These are phyloP conservation scores for Crithidia thermophila DNA, from an alignment of 208 protist genomes.

Conservation along the genomic window DNA sequence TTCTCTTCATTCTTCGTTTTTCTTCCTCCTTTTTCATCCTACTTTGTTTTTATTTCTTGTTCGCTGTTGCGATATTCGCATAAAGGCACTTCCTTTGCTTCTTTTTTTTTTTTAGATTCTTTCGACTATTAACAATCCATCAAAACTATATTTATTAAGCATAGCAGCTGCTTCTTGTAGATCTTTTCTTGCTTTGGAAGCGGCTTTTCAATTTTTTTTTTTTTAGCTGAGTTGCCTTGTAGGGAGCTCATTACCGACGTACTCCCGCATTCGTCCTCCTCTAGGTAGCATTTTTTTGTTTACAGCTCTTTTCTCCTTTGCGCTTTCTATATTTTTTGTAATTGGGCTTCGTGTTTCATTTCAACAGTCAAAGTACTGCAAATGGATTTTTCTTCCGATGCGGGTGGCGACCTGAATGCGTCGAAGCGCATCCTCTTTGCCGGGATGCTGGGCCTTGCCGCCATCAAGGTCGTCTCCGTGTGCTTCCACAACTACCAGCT, in stretches of 20 bases:
- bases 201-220: too few species aligned
- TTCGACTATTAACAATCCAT: too few species aligned
- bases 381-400: slow-evolving; percentile 11
- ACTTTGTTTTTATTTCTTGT: background rate
- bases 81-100: too few species aligned
- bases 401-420: background rate
- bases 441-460: slow-evolving; percentile 8
- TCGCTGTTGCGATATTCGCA: too few species aligned
- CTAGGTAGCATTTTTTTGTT: background rate
- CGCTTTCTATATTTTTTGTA: too few species aligned
- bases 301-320: background rate
- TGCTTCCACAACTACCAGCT: slow-evolving; percentile 26
- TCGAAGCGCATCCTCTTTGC: slow-evolving; percentile 10
- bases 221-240: too few species aligned
- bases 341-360: background rate
- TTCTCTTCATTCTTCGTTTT: background rate
- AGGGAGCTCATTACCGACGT: too few species aligned
- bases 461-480: slow-evolving; percentile 13
- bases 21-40: background rate
- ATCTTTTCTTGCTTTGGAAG: too few species aligned
- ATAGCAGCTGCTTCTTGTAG: too few species aligned
- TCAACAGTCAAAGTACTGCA: background rate
- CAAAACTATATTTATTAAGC: too few species aligned
- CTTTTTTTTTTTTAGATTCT: slow-evolving; percentile 6
- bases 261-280: too few species aligned